phyloP scores from a whole-genome alignment of 2,329 filamentous ascomycete species.

The Penicillium nordicum region DNA sequence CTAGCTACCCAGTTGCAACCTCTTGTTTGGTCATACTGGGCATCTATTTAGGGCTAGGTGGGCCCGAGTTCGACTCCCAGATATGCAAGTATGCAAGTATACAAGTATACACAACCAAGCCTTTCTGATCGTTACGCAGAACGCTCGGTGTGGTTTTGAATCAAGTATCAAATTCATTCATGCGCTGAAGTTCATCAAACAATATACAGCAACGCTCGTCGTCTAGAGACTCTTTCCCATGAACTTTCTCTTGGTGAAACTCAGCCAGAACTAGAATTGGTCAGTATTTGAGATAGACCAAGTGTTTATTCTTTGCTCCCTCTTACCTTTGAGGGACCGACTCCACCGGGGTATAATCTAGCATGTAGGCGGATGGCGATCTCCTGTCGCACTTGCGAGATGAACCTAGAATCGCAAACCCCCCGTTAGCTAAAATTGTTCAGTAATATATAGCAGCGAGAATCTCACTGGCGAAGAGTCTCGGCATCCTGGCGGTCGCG shows the following conservation, averaged over 20 bases:
- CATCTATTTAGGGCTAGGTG: not conserved
- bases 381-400: slow-evolving; percentile 91
- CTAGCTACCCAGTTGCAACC: not conserved
- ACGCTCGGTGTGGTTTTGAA: not conserved
- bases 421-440: not conserved
- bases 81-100: not conserved
- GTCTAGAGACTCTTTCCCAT: slow-evolving; percentile 86
- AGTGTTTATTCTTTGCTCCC: not conserved
- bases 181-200: slow-evolving; percentile 28
- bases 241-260: slow-evolving; percentile 98
- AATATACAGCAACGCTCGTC: slow-evolving; percentile 21
- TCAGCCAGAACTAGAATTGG: slow-evolving; percentile 83
- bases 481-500: slow-evolving; percentile 85
- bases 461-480: slow-evolving; percentile 72
- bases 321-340: slow-evolving; percentile 61
- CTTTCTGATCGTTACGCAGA: not conserved
- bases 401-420: slow-evolving; percentile 39
- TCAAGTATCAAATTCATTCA: slow-evolving; percentile 18
- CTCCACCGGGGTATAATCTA: slow-evolving; percentile 76
- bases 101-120: not conserved
- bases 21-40: not conserved
- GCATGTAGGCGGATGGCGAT: slow-evolving; percentile 77
- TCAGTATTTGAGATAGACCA: not conserved
- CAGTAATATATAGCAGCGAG: not conserved
- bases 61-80: not conserved